Percentiles rank a stretch among this genome's conserved stretches.
Evolutionary conservation across 1,284 basidiomycete genomes (phyloP).

Genomic region (Pseudozyma pruni): DNA sequence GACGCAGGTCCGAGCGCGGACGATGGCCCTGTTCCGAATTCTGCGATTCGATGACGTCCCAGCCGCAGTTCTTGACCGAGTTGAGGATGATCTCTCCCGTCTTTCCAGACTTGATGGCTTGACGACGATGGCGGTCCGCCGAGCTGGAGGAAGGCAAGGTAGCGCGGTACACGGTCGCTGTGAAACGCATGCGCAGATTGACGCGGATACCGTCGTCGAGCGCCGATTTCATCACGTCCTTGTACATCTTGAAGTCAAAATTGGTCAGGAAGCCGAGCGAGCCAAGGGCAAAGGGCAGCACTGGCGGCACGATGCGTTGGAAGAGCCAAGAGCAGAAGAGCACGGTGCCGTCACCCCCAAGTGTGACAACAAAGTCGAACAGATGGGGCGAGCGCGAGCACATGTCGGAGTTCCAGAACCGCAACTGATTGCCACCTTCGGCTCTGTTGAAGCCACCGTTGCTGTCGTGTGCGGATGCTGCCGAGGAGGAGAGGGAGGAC

Average conservation of each 20-base stretch:
- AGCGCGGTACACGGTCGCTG: constrained; percentile 86
- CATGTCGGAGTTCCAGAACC: constrained; percentile 98
- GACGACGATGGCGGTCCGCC: constrained; percentile 49
- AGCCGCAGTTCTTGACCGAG: constrained; percentile 60
- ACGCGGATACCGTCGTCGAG: constrained; percentile 95
- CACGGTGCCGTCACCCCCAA: constrained; percentile 95
- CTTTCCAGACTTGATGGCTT: constrained; percentile 61
- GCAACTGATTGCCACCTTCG: constrained; percentile 79
- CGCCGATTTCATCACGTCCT: constrained; percentile 85
- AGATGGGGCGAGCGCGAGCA: constrained; percentile 89
- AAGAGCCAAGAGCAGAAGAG: constrained; percentile 99
- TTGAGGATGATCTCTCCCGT: constrained; percentile 66
- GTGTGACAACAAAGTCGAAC: constrained; percentile 97
- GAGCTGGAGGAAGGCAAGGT: constrained; percentile 44
- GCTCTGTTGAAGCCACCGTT: constrained; percentile 22
- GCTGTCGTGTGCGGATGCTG: constrained; percentile 28
- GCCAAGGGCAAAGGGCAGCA: constrained; percentile 96
- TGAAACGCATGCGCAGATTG: constrained; percentile 98
- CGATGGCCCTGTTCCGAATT: constrained; percentile 17
- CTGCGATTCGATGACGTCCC: constrained; percentile 60
- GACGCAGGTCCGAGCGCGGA: constrained; percentile 17
- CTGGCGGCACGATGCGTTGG: constrained; percentile 95
- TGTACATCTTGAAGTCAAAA: constrained; percentile 91
- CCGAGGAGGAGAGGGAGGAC: constrained; percentile 35
- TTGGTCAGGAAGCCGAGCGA: constrained; percentile 98